phyloP scores from a whole-genome alignment of 495 filamentous ascomycete species.

The Letharia lupina region DNA sequence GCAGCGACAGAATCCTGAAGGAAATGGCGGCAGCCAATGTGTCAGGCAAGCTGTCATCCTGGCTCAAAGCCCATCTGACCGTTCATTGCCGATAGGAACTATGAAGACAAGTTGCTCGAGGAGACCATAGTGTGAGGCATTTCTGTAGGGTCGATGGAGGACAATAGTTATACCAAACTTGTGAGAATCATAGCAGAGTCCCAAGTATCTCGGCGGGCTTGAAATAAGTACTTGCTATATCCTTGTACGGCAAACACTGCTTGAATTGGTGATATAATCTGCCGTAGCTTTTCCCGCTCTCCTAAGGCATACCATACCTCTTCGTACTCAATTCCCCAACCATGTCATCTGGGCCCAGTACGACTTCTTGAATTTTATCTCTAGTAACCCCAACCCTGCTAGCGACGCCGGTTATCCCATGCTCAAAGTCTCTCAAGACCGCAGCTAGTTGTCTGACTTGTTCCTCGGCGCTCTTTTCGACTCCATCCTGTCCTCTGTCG shows the following conservation, averaged over 20 bases:
- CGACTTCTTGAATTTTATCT: slow-evolving; percentile 61
- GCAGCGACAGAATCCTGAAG: neutral
- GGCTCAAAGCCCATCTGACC: neutral
- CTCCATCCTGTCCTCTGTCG: slow-evolving; percentile 43
- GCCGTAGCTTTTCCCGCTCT: neutral
- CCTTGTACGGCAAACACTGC: neutral
- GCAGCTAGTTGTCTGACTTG: slow-evolving; percentile 52
- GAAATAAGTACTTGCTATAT: neutral
- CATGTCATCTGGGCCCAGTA: slow-evolving; percentile 37
- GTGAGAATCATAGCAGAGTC: neutral
- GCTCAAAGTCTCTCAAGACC: slow-evolving; percentile 69
- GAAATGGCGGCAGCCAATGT: neutral
- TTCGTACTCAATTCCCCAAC: slow-evolving; percentile 2
- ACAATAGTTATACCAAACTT: neutral
- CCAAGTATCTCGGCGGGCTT: neutral
- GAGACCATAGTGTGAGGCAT: neutral
- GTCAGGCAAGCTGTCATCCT: neutral
- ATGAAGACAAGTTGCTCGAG: neutral
- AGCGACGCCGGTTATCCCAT: slow-evolving; percentile 67
- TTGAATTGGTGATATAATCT: neutral
- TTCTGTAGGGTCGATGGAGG: neutral
- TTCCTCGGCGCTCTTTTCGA: slow-evolving; percentile 38
- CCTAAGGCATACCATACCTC: slow-evolving; percentile 6
- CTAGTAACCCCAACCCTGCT: slow-evolving; percentile 57
- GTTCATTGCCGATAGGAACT: neutral